These are phyloP conservation scores for Termitomyces sp. DNA, from an alignment of 768 basidiomycete genomes.

Conservation along the genomic window DNA sequence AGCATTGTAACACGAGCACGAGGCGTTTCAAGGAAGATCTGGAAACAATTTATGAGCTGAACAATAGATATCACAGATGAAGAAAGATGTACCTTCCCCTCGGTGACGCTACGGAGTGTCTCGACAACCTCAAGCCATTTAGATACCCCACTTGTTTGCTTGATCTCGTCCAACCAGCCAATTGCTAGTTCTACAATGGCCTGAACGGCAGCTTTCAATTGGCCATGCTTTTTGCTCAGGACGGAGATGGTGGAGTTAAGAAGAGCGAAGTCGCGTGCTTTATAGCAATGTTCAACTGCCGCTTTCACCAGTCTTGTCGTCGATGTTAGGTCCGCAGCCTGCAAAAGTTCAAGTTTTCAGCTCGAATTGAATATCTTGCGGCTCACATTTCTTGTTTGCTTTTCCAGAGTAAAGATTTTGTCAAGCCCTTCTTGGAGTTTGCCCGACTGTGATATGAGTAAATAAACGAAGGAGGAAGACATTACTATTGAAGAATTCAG, in stretches of 20 bases:
- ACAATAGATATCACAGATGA: background rate
- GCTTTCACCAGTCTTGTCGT: constrained; percentile 83
- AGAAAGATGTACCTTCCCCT: constrained; percentile 78
- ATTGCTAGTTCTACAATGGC: constrained; percentile 89
- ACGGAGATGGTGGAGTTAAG: constrained; percentile 67
- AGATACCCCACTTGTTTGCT: constrained; percentile 59
- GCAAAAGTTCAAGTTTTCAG: constrained; percentile 6
- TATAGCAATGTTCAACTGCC: constrained; percentile 67
- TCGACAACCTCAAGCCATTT: constrained; percentile 87
- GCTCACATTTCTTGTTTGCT: constrained; percentile 89
- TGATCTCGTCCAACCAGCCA: constrained; percentile 77
- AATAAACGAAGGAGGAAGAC: constrained; percentile 4
- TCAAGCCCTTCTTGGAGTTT: constrained; percentile 86
- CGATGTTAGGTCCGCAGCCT: constrained; percentile 94
- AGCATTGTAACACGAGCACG: constrained; percentile 90
- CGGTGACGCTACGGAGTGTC: constrained; percentile 87
- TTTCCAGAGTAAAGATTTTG: constrained; percentile 85
- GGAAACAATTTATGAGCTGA: background rate
- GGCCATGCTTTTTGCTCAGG: constrained; percentile 95
- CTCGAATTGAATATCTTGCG: background rate
- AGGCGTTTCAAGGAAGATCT: constrained; percentile 97
- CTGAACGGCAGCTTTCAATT: constrained; percentile 86
- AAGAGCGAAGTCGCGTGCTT: constrained; percentile 63
- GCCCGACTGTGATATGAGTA: constrained; percentile 50
- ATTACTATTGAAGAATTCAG: constrained; percentile 14